Evolutionary conservation across 1,139 yeast species (phyloP), one percentile per base, ranked within the genome.

Genomic region (Kodamaea anthophila): DNA sequence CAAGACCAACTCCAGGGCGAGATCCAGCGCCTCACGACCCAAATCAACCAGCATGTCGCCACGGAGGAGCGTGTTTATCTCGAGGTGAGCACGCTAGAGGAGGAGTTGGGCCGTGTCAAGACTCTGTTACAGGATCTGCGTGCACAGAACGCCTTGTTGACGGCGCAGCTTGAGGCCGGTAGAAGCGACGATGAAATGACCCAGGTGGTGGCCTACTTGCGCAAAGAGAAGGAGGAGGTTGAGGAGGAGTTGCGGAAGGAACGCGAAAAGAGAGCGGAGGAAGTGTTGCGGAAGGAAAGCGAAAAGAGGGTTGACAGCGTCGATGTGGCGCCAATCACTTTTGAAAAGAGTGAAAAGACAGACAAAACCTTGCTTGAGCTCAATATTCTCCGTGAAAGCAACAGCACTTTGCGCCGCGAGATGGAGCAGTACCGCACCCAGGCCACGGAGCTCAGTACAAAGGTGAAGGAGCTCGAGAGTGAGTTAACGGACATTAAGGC

Each of bases 141-240:
- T 18, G 65, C 73, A 13, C 94, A 85, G 47, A 83, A 85, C 47
- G 62, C 70, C 29, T 60, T 84, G 9, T 59, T 85, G 18, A 70
- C 81, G 43, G 79, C 77, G 40, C 94, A 84, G 50, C 55, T 86
- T 22, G 94, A 85, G 38, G 20, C 21, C 14, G 20, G 30, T 11
- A 13, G 20, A 13, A 4, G 39, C 32, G 26, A 6, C 28, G 60
- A 49, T 6, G 62, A 55, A 28, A 39, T 60, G 45, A 70, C 74
- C 33, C 80, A 79, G 40, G 68, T 86, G 20, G 58, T 86, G 23
- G 53, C 66, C 6, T 77, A 71, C 43, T 60, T 86, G 35, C 78
- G 88, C 29, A 77, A 82, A 39, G 94, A 85, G 44, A 83, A 82
- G 49, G 95, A 86, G 39, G 64, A 77, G 4, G 66, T 78, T 2